These are phyloP conservation scores for Leishmania major DNA, from an alignment of 208 protist genomes.

Conservation along the genomic window DNA sequence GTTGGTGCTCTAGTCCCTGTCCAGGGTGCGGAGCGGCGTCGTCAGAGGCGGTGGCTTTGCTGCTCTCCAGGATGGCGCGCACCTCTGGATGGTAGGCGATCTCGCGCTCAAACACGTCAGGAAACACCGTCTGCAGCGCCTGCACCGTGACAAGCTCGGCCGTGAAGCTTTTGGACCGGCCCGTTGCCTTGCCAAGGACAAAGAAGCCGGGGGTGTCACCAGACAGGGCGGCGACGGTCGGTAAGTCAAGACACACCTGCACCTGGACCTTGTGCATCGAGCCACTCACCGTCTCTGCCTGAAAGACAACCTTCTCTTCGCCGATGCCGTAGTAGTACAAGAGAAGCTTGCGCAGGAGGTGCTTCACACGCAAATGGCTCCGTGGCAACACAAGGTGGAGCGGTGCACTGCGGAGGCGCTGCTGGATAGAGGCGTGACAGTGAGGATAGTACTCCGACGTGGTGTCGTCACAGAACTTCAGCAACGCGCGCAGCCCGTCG, in stretches of 20 bases:
- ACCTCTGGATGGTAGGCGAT: slow-evolving; percentile 64
- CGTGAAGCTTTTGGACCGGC: slow-evolving; percentile 36
- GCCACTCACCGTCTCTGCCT: not conserved
- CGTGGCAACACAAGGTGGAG: slow-evolving; percentile 61
- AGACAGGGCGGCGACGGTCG: not conserved
- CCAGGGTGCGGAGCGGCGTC: slow-evolving; percentile 39
- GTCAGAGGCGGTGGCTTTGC: slow-evolving; percentile 27
- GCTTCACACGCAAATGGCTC: slow-evolving; percentile 43
- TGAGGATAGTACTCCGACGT: slow-evolving; percentile 13
- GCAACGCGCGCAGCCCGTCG: slow-evolving; percentile 17
- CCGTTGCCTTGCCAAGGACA: slow-evolving; percentile 32
- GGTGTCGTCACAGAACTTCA: slow-evolving; percentile 18
- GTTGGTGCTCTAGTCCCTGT: slow-evolving; percentile 42
- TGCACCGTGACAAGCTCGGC: slow-evolving; percentile 44
- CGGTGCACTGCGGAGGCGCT: slow-evolving; percentile 28
- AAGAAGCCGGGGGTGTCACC: slow-evolving; percentile 1
- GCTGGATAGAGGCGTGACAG: slow-evolving; percentile 4
- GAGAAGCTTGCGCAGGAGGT: slow-evolving; percentile 53
- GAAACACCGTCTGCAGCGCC: slow-evolving; percentile 60
- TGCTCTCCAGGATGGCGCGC: slow-evolving; percentile 35
- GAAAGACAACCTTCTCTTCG: slow-evolving; percentile 40
- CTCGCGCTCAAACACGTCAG: slow-evolving; percentile 62
- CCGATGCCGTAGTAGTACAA: slow-evolving; percentile 59
- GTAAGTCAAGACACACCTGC: slow-evolving; percentile 7
- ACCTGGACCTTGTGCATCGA: slow-evolving; percentile 24